Conservation (phyloP, 257 asterid genomes). For the Salvia splendens region DNA sequence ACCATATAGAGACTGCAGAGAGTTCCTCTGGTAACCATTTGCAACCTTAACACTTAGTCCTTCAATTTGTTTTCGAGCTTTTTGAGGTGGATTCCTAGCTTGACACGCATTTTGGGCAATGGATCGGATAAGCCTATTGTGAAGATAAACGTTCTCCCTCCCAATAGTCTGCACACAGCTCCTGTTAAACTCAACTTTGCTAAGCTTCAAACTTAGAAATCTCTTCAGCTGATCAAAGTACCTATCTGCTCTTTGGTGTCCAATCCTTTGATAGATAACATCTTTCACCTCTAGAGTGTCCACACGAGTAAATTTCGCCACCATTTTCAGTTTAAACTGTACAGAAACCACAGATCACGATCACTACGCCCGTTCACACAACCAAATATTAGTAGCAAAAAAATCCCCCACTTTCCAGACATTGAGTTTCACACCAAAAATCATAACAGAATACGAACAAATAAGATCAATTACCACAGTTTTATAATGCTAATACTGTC, state of each 20-base stretch:
- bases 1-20: constrained; percentile 57
- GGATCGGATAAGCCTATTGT: constrained; percentile 66
- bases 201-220: constrained; percentile 49
- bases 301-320: constrained; percentile 59
- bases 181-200: constrained; percentile 62
- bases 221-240: constrained; percentile 63
- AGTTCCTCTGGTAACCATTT: constrained; percentile 53
- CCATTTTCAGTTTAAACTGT: constrained; percentile 53
- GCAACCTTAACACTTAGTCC: constrained; percentile 46
- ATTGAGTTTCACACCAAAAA: constrained; percentile 5
- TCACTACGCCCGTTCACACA: constrained; percentile 21
- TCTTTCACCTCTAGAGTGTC: constrained; percentile 70
- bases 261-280: constrained; percentile 54
- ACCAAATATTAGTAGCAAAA: background rate
- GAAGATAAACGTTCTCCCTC: constrained; percentile 70
- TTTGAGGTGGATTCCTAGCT: constrained; percentile 61
- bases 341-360: constrained; percentile 42
- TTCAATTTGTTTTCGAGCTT: constrained; percentile 46
- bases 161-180: constrained; percentile 62
- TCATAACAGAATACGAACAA: constrained; percentile 17
- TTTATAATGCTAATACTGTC: constrained; percentile 3
- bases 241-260: constrained; percentile 70
- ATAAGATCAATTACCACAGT: background rate
- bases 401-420: background rate
- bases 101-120: constrained; percentile 60